A percentile compares a stretch with the other conserved stretches of the same genome.
These are phyloP conservation scores for Neurospora sp. DNA, from an alignment of 495 filamentous ascomycete species.

Conservation along the genomic window DNA sequence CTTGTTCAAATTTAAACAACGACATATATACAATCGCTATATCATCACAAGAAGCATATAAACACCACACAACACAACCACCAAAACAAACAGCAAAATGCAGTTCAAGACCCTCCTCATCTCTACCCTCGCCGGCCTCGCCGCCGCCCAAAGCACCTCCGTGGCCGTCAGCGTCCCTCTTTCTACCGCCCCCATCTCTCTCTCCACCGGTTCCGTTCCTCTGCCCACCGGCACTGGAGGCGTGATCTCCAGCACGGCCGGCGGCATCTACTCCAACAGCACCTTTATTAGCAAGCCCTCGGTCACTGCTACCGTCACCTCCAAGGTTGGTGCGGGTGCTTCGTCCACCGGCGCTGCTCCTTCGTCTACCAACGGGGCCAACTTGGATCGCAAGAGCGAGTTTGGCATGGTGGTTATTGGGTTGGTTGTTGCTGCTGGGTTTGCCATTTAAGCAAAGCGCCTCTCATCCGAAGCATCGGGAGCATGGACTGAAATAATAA, in stretches of 20 bases:
- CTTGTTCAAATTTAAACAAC: neutral
- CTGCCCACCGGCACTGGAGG: neutral
- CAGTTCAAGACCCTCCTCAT: slow-evolving; percentile 17
- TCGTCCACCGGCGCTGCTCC: neutral
- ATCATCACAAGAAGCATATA: neutral
- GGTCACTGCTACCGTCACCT: neutral
- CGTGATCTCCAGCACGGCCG: neutral
- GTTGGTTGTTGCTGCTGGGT: slow-evolving; percentile 21
- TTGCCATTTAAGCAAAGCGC: slow-evolving; percentile 22
- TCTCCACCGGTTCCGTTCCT: neutral
- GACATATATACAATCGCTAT: neutral
- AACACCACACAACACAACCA: neutral
- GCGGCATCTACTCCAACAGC: neutral
- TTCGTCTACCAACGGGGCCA: neutral
- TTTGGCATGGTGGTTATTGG: slow-evolving; percentile 13
- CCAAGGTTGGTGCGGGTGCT: neutral
- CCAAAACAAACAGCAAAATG: slow-evolving; percentile 9
- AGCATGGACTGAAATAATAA: too few relatives aligned
- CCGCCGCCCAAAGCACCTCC: slow-evolving; percentile 4
- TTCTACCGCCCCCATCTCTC: neutral
- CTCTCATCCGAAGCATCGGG: too few relatives aligned
- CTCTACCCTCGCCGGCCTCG: slow-evolving; percentile 13
- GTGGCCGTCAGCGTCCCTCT: slow-evolving; percentile 33
- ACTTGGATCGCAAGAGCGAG: slow-evolving; percentile 1
- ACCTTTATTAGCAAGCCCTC: neutral